Evolutionary conservation across 2,329 filamentous ascomycete species (phyloP).

Genomic region (Incumbomyces delicatus): DNA sequence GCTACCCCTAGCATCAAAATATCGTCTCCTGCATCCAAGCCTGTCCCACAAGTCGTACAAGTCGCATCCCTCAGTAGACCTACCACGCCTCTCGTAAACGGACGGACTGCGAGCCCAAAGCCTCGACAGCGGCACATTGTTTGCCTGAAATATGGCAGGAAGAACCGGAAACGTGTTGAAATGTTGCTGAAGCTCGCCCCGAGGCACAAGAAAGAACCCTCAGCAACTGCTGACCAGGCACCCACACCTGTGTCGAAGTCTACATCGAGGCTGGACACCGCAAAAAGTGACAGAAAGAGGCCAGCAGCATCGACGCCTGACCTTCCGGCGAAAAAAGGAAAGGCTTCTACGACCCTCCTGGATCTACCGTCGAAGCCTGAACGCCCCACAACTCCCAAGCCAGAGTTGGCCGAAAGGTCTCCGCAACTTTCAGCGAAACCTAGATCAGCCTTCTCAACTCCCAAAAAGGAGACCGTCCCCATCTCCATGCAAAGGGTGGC

Average conservation of each 20-base stretch:
- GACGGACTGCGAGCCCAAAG: constrained; percentile 15
- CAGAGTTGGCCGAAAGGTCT: constrained; percentile 25
- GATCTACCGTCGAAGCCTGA: constrained; percentile 17
- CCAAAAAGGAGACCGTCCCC: constrained; percentile 33
- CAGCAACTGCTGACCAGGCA: constrained; percentile 7
- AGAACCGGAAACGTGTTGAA: constrained; percentile 39
- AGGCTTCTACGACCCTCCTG: neutral
- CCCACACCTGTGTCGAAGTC: constrained; percentile 1
- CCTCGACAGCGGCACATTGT: constrained; percentile 32
- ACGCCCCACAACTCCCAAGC: constrained; percentile 27
- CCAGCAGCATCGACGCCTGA: constrained; percentile 1
- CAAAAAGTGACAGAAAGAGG: constrained; percentile 15
- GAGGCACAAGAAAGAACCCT: constrained; percentile 15
- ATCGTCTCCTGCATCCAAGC: constrained; percentile 9
- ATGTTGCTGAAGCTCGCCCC: constrained; percentile 34
- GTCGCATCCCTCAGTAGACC: constrained; percentile 8
- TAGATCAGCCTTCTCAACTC: constrained; percentile 28
- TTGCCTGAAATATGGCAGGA: constrained; percentile 43
- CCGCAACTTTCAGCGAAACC: constrained; percentile 21
- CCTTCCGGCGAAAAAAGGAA: constrained; percentile 1
- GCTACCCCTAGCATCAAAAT: constrained; percentile 12
- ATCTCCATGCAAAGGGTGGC: constrained; percentile 31
- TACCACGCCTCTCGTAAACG: constrained; percentile 12
- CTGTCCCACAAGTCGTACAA: constrained; percentile 3
- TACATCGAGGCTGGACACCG: constrained; percentile 8